These are phyloP conservation scores for Salix arbutifolia DNA, from an alignment of 345 rosid species.

Conservation along the genomic window DNA sequence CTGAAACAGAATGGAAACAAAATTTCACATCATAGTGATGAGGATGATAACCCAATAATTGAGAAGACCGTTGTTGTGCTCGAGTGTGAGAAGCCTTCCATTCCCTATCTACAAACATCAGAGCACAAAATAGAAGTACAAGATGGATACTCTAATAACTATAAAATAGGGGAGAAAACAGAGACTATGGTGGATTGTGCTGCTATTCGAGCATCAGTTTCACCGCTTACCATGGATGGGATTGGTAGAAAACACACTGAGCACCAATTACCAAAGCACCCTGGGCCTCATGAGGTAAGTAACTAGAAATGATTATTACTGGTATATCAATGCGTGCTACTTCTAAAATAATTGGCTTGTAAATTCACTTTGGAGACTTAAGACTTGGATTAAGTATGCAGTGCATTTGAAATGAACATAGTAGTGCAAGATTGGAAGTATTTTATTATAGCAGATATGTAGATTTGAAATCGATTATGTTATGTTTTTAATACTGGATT, in stretches of 20 bases:
- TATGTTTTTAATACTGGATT: neutral
- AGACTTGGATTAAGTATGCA: neutral
- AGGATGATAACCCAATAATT: constrained; percentile 54
- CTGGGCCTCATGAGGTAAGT: constrained; percentile 35
- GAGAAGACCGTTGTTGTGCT: constrained; percentile 70
- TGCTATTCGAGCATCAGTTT: constrained; percentile 29
- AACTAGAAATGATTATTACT: constrained; percentile 12
- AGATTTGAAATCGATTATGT: no score
- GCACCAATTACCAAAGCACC: constrained; percentile 25
- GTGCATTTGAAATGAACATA: neutral
- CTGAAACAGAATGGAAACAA: constrained; percentile 30
- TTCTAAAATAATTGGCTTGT: neutral
- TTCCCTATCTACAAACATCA: constrained; percentile 29
- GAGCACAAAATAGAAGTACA: constrained; percentile 31
- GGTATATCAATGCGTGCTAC: neutral
- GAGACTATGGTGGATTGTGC: constrained; percentile 30
- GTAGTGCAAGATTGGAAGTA: neutral
- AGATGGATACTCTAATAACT: constrained; percentile 17
- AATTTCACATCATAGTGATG: constrained; percentile 37
- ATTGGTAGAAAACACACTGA: constrained; percentile 34
- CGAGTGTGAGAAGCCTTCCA: constrained; percentile 49
- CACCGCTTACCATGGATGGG: constrained; percentile 22
- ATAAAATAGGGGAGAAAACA: constrained; percentile 22
- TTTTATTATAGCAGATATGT: neutral
- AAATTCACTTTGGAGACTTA: neutral